Conservation (phyloP, 495 filamentous ascomycete genomes). For the Collariella sp. region DNA sequence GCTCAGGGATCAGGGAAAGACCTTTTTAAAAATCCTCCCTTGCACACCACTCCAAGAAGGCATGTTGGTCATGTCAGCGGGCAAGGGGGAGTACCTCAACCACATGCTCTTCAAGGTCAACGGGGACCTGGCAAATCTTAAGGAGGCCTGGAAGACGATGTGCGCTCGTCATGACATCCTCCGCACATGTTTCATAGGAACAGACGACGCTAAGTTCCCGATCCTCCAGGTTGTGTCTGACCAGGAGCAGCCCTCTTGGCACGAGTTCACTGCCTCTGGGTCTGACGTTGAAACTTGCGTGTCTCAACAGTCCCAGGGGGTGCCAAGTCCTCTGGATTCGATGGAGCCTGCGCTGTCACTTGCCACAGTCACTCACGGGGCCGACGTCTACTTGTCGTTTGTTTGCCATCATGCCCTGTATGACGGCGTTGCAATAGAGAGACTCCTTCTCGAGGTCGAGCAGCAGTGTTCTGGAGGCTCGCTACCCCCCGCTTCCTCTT, state of each 20-base stretch:
- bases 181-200: slow-evolving; percentile 53
- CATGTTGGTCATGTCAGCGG: slow-evolving; percentile 55
- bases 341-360: slow-evolving; percentile 32
- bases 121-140: slow-evolving; percentile 18
- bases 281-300: slow-evolving; percentile 18
- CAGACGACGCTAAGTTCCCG: slow-evolving; percentile 39
- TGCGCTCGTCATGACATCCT: slow-evolving; percentile 53
- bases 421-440: slow-evolving; percentile 61
- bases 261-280: slow-evolving; percentile 14
- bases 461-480: slow-evolving; percentile 32
- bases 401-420: slow-evolving; percentile 70
- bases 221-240: slow-evolving; percentile 52
- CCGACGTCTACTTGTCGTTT: slow-evolving; percentile 45
- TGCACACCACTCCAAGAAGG: slow-evolving; percentile 77
- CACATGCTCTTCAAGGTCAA: slow-evolving; percentile 34
- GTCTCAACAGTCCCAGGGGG: slow-evolving; percentile 14
- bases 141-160: slow-evolving; percentile 43
- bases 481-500: slow-evolving; percentile 39
- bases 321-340: slow-evolving; percentile 27
- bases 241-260: slow-evolving; percentile 26
- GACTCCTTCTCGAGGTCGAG: slow-evolving; percentile 59
- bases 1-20: slow-evolving; percentile 27
- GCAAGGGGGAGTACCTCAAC: slow-evolving; percentile 34
- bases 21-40: slow-evolving; percentile 52
- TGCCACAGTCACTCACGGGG: slow-evolving; percentile 20